Evolutionary conservation across 495 filamentous ascomycete species (phyloP).

Genomic region (Aspergillus cavernicola): DNA sequence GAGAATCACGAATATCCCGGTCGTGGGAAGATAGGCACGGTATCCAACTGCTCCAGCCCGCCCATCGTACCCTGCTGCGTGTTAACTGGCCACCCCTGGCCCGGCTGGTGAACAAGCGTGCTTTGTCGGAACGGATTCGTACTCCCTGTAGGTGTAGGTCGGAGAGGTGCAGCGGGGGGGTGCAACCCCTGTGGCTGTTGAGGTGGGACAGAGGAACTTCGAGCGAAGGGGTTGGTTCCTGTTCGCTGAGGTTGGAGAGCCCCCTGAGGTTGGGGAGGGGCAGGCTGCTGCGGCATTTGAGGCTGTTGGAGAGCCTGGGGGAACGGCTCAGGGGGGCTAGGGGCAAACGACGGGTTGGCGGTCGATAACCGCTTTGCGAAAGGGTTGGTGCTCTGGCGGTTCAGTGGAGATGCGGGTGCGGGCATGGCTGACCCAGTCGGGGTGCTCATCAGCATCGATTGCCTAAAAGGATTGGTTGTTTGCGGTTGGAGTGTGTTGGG

Average conservation of each 20-base stretch:
- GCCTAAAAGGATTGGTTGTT: slow-evolving; percentile 82
- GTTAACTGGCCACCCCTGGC: slow-evolving; percentile 78
- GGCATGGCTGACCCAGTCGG: slow-evolving; percentile 39
- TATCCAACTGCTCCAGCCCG: slow-evolving; percentile 73
- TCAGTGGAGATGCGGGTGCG: slow-evolving; percentile 40
- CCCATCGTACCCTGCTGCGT: slow-evolving; percentile 73
- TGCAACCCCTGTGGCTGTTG: slow-evolving; percentile 34
- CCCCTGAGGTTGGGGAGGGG: slow-evolving; percentile 33
- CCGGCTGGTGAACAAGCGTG: slow-evolving; percentile 79
- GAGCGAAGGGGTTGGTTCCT: slow-evolving; percentile 53
- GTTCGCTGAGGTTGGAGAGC: slow-evolving; percentile 41
- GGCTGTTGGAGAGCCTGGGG: slow-evolving; percentile 34
- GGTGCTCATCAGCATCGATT: slow-evolving; percentile 69
- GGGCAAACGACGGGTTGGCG: slow-evolving; percentile 33
- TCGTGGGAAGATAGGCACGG: slow-evolving; percentile 82
- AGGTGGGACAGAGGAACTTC: slow-evolving; percentile 35
- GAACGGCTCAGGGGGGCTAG: slow-evolving; percentile 30
- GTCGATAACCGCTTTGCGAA: slow-evolving; percentile 62
- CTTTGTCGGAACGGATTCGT: slow-evolving; percentile 95
- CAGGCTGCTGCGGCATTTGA: slow-evolving; percentile 34
- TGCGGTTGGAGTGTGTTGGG: slow-evolving; percentile 48
- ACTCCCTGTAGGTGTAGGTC: slow-evolving; percentile 73
- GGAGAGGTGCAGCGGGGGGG: slow-evolving; percentile 46
- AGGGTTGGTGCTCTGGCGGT: slow-evolving; percentile 76
- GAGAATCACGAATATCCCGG: slow-evolving; percentile 41